Conservation (phyloP, 2,329 filamentous ascomycete species). For the Fusarium sp. region DNA sequence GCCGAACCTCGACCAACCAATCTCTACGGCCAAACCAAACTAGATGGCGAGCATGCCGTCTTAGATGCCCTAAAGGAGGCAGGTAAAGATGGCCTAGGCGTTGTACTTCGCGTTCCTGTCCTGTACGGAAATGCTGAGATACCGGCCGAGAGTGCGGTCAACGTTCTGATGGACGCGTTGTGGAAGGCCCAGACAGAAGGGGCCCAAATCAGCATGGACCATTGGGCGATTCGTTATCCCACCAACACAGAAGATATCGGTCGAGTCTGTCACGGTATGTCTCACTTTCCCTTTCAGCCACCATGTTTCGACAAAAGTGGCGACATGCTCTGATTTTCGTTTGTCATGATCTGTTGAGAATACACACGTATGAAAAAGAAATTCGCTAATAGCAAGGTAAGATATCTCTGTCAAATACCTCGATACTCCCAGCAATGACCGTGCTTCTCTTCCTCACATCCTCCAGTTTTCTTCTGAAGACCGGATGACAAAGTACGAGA, state of each 20-base stretch:
- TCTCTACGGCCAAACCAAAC: conserved; percentile 75
- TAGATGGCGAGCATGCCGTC: conserved; percentile 73
- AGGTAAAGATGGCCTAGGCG: conserved; percentile 66
- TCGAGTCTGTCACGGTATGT: conserved; percentile 77
- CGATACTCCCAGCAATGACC: conserved; percentile 58
- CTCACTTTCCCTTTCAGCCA: conserved; percentile 27
- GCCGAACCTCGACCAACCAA: conserved; percentile 79
- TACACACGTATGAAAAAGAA: not conserved
- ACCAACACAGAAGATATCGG: conserved; percentile 91
- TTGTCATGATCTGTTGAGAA: not conserved
- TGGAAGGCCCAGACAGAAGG: conserved; percentile 78
- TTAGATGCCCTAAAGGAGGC: conserved; percentile 69
- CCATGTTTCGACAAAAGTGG: conserved; percentile 19
- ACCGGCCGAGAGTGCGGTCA: conserved; percentile 84
- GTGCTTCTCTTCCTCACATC: conserved; percentile 72
- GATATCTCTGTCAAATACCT: conserved; percentile 81
- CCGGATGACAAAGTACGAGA: conserved; percentile 89
- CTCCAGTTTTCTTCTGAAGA: conserved; percentile 92
- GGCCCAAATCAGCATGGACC: conserved; percentile 80
- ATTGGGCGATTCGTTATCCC: conserved; percentile 87
- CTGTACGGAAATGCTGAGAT: conserved; percentile 83
- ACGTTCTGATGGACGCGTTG: conserved; percentile 81
- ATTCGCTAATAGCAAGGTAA: conserved; percentile 46
- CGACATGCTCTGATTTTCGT: not conserved
- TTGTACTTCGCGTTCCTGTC: conserved; percentile 85